A percentile compares a stretch with the other conserved stretches of the same genome.
Conservation (phyloP, 495 filamentous ascomycete species). For the Achaetomiella virescens region DNA sequence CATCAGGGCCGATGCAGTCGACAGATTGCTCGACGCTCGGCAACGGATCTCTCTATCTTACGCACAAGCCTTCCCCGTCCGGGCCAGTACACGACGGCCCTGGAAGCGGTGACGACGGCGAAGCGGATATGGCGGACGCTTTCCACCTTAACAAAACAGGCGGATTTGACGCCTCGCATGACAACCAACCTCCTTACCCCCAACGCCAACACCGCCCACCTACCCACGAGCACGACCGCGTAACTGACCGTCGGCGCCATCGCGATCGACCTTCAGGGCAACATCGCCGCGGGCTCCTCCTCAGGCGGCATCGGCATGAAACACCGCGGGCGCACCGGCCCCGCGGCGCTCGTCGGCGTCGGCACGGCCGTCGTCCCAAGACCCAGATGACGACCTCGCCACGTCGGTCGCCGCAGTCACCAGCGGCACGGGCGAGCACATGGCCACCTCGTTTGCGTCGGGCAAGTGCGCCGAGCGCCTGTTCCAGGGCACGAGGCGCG, state of each 20-base stretch:
- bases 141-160: neutral
- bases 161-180: neutral
- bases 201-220: neutral
- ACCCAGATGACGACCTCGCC: slow-evolving; percentile 48
- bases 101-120: slow-evolving; percentile 5
- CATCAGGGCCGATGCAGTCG: slow-evolving; percentile 9
- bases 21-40: slow-evolving; percentile 15
- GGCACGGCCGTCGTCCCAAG: slow-evolving; percentile 80
- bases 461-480: slow-evolving; percentile 70
- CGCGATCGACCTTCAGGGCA: slow-evolving; percentile 75
- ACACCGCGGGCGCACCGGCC: slow-evolving; percentile 80
- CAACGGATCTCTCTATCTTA: slow-evolving; percentile 10
- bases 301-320: slow-evolving; percentile 99
- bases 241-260: slow-evolving; percentile 95
- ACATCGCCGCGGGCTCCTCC: slow-evolving; percentile 93
- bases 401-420: slow-evolving; percentile 71
- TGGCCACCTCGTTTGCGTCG: slow-evolving; percentile 84
- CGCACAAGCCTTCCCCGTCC: neutral
- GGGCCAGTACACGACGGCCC: slow-evolving; percentile 23
- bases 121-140: slow-evolving; percentile 5
- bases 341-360: slow-evolving; percentile 85
- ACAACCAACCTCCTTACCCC: neutral
- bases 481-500: slow-evolving; percentile 57
- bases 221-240: slow-evolving; percentile 37
- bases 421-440: slow-evolving; percentile 94